Evolutionary conservation across 1,284 basidiomycete species (phyloP).

Genomic region (Hemileia vastatrix): DNA sequence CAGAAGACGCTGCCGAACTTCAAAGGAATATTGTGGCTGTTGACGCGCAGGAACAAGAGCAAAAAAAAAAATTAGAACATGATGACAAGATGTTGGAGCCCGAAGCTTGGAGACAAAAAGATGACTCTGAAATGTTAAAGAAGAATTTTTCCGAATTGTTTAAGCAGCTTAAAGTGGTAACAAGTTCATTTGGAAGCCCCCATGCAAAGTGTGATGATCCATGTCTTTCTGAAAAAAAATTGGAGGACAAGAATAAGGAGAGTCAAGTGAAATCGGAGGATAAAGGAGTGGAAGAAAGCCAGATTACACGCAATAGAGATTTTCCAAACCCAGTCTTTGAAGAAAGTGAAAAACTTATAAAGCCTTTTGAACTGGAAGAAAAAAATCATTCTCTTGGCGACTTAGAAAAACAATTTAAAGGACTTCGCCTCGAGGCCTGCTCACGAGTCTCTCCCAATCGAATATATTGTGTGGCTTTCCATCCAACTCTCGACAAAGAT

Average conservation of each 20-base stretch:
- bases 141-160: neutral
- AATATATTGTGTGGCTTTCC: conserved; percentile 18
- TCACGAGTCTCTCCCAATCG: conserved; percentile 13
- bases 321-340: too few species aligned
- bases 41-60: neutral
- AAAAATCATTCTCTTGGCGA: conserved; percentile 8
- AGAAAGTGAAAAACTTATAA: too few species aligned
- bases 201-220: too few species aligned
- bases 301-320: too few species aligned
- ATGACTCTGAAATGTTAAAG: neutral
- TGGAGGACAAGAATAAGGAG: conserved; percentile 16
- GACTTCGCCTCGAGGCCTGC: neutral
- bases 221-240: neutral
- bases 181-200: too few species aligned
- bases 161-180: too few species aligned
- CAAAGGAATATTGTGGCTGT: neutral
- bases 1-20: neutral
- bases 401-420: neutral
- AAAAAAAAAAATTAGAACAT: conserved; percentile 14
- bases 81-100: conserved; percentile 3
- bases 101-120: neutral
- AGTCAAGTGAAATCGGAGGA: conserved; percentile 16
- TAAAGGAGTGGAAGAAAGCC: too few species aligned
- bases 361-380: conserved; percentile 4
- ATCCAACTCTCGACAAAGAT: conserved; percentile 6